Conservation (phyloP, 2,329 filamentous ascomycete genomes). For the Amesomyces nigricolor region DNA sequence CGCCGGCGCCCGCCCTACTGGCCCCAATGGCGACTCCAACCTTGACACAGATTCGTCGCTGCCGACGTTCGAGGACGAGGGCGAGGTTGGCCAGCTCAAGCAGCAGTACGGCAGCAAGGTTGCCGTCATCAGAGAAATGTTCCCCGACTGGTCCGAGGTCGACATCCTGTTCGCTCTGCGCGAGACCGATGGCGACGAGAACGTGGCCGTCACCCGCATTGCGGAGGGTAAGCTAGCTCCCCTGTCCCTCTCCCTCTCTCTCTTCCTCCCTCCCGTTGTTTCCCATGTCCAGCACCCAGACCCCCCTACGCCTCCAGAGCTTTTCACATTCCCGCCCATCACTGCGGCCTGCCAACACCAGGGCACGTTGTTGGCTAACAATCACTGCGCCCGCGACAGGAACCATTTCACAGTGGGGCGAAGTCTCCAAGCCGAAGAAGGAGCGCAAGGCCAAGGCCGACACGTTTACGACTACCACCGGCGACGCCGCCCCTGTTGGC, state of each 20-base stretch:
- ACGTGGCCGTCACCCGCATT: conserved; percentile 70
- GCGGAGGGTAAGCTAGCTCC: conserved; percentile 58
- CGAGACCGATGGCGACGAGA: conserved; percentile 76
- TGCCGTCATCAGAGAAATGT: conserved; percentile 81
- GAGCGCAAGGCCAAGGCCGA: conserved; percentile 67
- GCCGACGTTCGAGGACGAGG: conserved; percentile 68
- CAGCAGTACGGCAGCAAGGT: conserved; percentile 80
- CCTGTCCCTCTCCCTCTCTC: background rate
- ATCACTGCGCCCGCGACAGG: conserved; percentile 42
- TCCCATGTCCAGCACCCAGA: conserved; percentile 4
- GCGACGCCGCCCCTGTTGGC: conserved; percentile 43
- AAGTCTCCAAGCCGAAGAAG: conserved; percentile 77
- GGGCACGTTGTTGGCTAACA: conserved; percentile 12
- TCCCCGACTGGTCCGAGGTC: conserved; percentile 91
- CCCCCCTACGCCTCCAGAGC: background rate
- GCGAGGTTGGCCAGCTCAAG: conserved; percentile 87
- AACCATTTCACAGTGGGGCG: conserved; percentile 75
- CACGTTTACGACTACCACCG: conserved; percentile 44
- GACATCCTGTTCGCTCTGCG: conserved; percentile 90
- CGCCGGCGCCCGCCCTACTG: conserved; percentile 41
- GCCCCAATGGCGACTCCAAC: conserved; percentile 67
- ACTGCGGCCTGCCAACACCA: background rate
- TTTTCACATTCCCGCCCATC: background rate
- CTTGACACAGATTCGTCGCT: conserved; percentile 52
- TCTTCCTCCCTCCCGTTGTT: conserved; percentile 11